Evolutionary conservation across 164 flowering plant species (phyloP).

Genomic region (Tetrastigma voinierianum): DNA sequence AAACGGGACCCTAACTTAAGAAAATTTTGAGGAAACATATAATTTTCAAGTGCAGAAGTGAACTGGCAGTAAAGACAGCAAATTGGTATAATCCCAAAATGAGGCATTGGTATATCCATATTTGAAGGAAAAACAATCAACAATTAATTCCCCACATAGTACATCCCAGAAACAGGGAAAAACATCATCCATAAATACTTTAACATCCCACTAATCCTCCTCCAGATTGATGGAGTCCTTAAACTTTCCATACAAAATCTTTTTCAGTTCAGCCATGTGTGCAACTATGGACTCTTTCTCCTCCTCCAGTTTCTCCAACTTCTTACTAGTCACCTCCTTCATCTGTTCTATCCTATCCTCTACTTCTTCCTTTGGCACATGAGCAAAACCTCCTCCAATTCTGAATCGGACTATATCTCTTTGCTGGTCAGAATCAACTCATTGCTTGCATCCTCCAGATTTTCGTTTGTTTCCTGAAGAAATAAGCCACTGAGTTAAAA

Average conservation of each 20-base stretch:
- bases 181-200: background rate
- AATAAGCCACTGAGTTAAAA: background rate
- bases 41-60: no score
- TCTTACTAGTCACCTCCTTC: constrained; percentile 66
- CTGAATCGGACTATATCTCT: constrained; percentile 81
- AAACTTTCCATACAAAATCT: constrained; percentile 83
- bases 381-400: constrained; percentile 91
- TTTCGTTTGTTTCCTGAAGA: constrained; percentile 77
- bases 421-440: constrained; percentile 93
- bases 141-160: no score
- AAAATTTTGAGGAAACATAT: no score
- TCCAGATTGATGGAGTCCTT: constrained; percentile 94
- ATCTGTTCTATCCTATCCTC: constrained; percentile 77
- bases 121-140: no score
- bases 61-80: no score
- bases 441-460: constrained; percentile 90
- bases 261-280: constrained; percentile 91
- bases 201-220: constrained; percentile 51
- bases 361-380: constrained; percentile 81
- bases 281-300: constrained; percentile 71
- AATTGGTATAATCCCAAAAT: no score
- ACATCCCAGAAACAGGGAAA: background rate
- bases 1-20: no score
- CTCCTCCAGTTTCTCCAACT: constrained; percentile 73
- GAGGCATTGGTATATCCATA: no score